A percentile compares a stretch with the other conserved stretches of the same genome.
Conservation (phyloP, 495 filamentous ascomycete genomes). For the Hamigera avellanea region DNA sequence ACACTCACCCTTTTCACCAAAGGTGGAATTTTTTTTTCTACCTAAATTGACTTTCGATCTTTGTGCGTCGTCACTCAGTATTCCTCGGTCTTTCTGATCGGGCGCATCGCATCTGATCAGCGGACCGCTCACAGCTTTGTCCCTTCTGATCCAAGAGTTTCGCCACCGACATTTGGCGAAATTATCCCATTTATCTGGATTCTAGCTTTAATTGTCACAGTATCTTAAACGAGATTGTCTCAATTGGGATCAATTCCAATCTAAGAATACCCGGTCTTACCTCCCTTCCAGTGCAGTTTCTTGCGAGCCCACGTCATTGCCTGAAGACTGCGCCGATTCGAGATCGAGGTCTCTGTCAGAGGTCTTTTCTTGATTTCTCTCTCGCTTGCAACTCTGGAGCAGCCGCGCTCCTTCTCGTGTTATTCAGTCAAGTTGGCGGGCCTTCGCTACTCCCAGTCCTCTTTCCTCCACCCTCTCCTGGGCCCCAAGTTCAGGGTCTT, state of each 20-base stretch:
- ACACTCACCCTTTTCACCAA: not conserved
- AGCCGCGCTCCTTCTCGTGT: constrained; percentile 18
- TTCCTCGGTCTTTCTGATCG: not conserved
- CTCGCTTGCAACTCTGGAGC: constrained; percentile 23
- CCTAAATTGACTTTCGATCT: not conserved
- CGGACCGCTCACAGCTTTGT: too few relatives aligned
- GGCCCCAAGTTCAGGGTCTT: constrained; percentile 87
- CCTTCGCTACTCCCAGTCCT: constrained; percentile 60
- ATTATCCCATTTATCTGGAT: too few relatives aligned
- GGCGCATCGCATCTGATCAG: not conserved
- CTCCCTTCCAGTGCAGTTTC: too few relatives aligned
- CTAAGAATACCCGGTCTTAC: too few relatives aligned
- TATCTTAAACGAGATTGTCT: too few relatives aligned
- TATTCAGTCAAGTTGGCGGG: constrained; percentile 96
- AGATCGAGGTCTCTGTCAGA: constrained; percentile 1
- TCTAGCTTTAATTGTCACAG: too few relatives aligned
- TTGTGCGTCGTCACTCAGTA: not conserved
- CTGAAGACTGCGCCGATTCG: not conserved
- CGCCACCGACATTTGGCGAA: too few relatives aligned
- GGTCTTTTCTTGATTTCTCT: constrained; percentile 9
- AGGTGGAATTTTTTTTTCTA: not conserved
- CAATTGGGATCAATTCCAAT: too few relatives aligned
- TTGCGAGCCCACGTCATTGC: not conserved
- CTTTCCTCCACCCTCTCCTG: constrained; percentile 83
- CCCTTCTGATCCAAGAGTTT: too few relatives aligned